Conservation (phyloP, 2,329 filamentous ascomycete genomes). For the Aspergillus oerlinghausenensis region DNA sequence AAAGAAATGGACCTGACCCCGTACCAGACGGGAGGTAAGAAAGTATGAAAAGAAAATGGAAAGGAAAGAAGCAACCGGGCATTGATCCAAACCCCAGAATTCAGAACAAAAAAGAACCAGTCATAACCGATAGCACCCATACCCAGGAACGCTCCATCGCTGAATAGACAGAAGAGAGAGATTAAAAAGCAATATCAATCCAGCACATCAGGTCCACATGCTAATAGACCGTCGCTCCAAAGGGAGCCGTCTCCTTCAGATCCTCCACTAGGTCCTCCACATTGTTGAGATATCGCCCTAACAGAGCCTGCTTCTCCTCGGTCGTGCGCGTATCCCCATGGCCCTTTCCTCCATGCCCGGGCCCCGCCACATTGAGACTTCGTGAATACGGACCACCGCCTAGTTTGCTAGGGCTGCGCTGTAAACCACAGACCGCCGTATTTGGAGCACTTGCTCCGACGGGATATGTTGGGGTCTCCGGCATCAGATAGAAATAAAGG, state of each 20-base stretch:
- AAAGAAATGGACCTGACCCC: constrained; percentile 8
- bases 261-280: constrained; percentile 83
- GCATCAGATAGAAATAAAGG: constrained; percentile 97
- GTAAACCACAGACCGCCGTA: constrained; percentile 47
- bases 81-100: constrained; percentile 7
- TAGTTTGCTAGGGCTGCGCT: constrained; percentile 66
- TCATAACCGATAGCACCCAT: constrained; percentile 15
- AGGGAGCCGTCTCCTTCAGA: constrained; percentile 71
- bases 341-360: constrained; percentile 21
- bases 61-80: constrained; percentile 6
- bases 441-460: constrained; percentile 32
- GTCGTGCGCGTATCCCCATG: constrained; percentile 57
- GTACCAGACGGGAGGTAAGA: constrained; percentile 14
- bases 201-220: constrained; percentile 8
- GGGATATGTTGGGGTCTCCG: constrained; percentile 58
- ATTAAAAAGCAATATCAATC: constrained; percentile 4
- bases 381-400: constrained; percentile 53
- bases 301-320: constrained; percentile 74
- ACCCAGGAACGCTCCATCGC: constrained; percentile 17
- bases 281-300: constrained; percentile 73
- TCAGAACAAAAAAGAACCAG: constrained; percentile 10
- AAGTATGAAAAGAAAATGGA: constrained; percentile 7
- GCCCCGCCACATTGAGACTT: constrained; percentile 28
- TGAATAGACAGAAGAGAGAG: constrained; percentile 12
- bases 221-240: constrained; percentile 51